Evolutionary conservation across 768 basidiomycete genomes (phyloP).

Genomic region (Tricholoma sp.): DNA sequence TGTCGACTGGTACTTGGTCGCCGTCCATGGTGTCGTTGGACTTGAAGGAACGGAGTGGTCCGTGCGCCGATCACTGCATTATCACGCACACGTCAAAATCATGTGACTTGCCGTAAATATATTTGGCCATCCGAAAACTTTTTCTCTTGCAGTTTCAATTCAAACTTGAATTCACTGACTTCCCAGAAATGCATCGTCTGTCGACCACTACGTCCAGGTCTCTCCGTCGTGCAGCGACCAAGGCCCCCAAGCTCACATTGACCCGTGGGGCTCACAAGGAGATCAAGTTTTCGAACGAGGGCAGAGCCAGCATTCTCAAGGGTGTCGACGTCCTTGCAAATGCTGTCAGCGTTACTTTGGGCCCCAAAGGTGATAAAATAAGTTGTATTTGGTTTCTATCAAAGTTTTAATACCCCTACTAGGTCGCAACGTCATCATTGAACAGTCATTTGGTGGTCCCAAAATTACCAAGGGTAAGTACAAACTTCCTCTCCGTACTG

Average conservation of each 20-base stretch:
- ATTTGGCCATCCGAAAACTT: neutral
- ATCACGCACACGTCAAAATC: conserved; percentile 8
- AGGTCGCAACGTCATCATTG: conserved; percentile 98
- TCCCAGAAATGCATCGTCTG: conserved; percentile 62
- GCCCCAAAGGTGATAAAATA: conserved; percentile 74
- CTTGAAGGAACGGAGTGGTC: neutral
- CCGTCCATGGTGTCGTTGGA: conserved; percentile 12
- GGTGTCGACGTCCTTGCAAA: conserved; percentile 97
- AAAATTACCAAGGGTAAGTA: conserved; percentile 92
- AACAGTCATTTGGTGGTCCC: conserved; percentile 83
- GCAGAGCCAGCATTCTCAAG: conserved; percentile 87
- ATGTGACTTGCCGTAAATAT: conserved; percentile 1
- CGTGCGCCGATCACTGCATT: conserved; percentile 7
- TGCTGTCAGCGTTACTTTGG: conserved; percentile 93
- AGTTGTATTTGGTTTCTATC: neutral
- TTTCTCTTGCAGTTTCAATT: neutral
- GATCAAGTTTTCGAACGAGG: conserved; percentile 94
- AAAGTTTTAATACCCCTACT: conserved; percentile 9
- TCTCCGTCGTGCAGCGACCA: conserved; percentile 61
- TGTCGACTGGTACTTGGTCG: conserved; percentile 15
- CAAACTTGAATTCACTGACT: neutral
- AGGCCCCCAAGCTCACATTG: conserved; percentile 47
- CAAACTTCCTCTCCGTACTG: neutral
- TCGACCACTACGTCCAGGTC: conserved; percentile 60
- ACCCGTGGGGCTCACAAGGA: conserved; percentile 87